These are phyloP conservation scores for Somion occarium DNA, from an alignment of 1,284 basidiomycete genomes.

Conservation along the genomic window DNA sequence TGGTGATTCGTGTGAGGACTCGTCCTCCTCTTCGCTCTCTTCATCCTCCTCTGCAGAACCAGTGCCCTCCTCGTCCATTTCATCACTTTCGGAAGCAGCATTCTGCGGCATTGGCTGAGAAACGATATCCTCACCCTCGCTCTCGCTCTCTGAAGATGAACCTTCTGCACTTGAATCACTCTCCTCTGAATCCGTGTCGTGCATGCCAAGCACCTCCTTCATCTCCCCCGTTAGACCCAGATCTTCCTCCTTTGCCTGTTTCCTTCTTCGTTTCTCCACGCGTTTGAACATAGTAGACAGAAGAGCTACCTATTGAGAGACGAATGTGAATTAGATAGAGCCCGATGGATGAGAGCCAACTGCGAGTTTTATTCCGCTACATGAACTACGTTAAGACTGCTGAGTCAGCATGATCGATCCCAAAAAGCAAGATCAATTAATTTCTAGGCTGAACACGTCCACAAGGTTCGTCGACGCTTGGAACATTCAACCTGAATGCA, in stretches of 20 bases:
- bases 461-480: too few relatives aligned
- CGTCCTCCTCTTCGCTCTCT: constrained; percentile 24
- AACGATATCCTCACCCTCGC: constrained; percentile 16
- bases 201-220: constrained; percentile 67
- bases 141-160: constrained; percentile 10
- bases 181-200: constrained; percentile 72
- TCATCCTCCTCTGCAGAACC: constrained; percentile 21
- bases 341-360: neutral
- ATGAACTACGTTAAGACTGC: too few relatives aligned
- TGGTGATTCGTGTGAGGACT: constrained; percentile 30
- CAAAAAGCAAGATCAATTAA: neutral
- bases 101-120: neutral
- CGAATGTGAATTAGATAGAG: neutral
- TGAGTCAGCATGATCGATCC: too few relatives aligned
- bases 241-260: constrained; percentile 63
- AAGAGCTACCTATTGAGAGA: neutral
- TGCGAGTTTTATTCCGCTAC: too few relatives aligned
- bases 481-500: too few relatives aligned
- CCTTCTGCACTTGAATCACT: constrained; percentile 38
- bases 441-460: neutral
- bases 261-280: constrained; percentile 63
- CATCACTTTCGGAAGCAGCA: constrained; percentile 11
- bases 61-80: constrained; percentile 19
- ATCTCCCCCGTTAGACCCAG: constrained; percentile 65
- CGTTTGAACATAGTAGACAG: constrained; percentile 71